Base-by-base conservation (phyloP, 176 grass and related monocot species). In the Oryza meridionalis region DNA sequence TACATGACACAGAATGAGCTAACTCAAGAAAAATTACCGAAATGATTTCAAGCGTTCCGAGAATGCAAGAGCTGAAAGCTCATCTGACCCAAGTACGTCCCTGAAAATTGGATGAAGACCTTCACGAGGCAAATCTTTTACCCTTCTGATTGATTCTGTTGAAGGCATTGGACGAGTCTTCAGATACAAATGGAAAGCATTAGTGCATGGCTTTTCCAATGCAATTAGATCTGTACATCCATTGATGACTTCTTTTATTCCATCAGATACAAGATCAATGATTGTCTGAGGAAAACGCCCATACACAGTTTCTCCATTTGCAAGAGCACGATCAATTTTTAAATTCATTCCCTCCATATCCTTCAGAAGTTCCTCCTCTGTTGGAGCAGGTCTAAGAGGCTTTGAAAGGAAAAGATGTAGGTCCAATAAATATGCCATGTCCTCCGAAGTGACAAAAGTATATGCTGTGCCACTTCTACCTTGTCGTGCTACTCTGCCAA, bases 321-420 rank as follows among this genome's bases (percentile, higher is more conserved):
- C 93, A 84, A 93, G 62, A 82, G 89, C 83, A 70, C 91, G 73
- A 79, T 98, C 93, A 7, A 95, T 93, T 74, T 88, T 96, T 67
- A 75, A 65, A 67, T 93, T 86, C 51, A 89, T 77, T 77, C 58
- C 67, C 2, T 89, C 92, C 75, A 92, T 90, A 70, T 98, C 87
- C 70, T 92, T 95, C 22, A 96, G 84, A 75, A 96, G 42, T 73
- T 96, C 96, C 70, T 98, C 96, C 85, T 98, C 96, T 0, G 83
- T 92, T 31, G 96, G 93, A 79, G 96, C 89, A 81, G 96, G 86
- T 88, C 76, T 94, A 76, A 98, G 85, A 83, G 93, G 93, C 72
- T 84, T 98, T 67, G 96, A 96, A 46, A 98, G 86, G 67, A 98
- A 98, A 79, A 98, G 86, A 88, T 98, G 96, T 59, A 98, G 91